phyloP scores from a whole-genome alignment of 192 early-diverging fungal species.

The Diversispora eburnea region DNA sequence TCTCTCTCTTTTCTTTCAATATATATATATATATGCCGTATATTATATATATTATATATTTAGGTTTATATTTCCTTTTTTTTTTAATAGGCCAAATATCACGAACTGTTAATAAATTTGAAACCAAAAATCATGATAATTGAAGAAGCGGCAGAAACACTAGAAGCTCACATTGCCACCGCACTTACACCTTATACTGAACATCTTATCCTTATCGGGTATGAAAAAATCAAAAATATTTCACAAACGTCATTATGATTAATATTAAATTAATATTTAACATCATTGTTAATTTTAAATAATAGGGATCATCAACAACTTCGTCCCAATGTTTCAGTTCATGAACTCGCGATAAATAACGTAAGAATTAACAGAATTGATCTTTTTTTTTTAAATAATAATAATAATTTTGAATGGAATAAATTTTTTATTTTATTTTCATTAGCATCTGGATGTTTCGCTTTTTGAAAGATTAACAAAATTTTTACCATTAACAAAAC shows the following conservation, averaged over 20 bases:
- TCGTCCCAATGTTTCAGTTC: slow-evolving; percentile 48
- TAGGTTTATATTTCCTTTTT: not conserved
- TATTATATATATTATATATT: not conserved
- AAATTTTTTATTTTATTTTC: not conserved
- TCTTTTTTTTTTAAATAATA: not conserved
- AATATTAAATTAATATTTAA: not conserved
- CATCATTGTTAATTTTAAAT: not conserved
- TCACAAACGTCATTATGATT: not conserved
- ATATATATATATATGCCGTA: not conserved
- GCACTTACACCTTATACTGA: slow-evolving; percentile 46
- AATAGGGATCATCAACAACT: slow-evolving; percentile 56
- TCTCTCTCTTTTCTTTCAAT: not conserved
- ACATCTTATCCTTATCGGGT: slow-evolving; percentile 57
- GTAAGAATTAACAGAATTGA: no score
- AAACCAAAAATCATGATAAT: slow-evolving; percentile 50
- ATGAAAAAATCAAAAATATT: slow-evolving; percentile 3
- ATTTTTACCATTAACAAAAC: slow-evolving; percentile 38
- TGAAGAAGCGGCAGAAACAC: slow-evolving; percentile 55
- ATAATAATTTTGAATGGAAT: not conserved
- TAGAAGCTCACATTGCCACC: slow-evolving; percentile 53
- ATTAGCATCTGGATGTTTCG: slow-evolving; percentile 42
- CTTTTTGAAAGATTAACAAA: slow-evolving; percentile 55
- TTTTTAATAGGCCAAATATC: slow-evolving; percentile 50
- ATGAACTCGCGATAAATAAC: slow-evolving; percentile 40
- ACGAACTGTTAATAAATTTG: slow-evolving; percentile 44